These are phyloP conservation scores for Lasiosphaeria hispida DNA, from an alignment of 495 filamentous ascomycete genomes.

Conservation along the genomic window DNA sequence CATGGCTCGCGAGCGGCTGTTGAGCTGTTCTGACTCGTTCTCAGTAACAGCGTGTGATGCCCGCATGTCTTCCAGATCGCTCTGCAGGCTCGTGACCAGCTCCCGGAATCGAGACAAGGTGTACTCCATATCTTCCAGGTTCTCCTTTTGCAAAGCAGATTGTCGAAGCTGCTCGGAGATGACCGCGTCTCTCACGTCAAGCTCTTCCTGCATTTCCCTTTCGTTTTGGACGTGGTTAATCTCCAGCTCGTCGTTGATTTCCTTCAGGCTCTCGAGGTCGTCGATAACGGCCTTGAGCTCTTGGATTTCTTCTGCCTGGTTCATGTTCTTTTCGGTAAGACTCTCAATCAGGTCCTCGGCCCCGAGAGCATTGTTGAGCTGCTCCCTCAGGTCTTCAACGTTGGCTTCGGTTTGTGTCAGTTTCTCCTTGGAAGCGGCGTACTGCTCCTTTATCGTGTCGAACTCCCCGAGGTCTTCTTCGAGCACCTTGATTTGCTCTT, in stretches of 20 bases:
- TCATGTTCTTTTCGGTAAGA: slow-evolving; percentile 79
- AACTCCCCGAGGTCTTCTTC: slow-evolving; percentile 77
- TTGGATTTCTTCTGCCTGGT: slow-evolving; percentile 75
- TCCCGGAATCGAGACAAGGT: slow-evolving; percentile 84
- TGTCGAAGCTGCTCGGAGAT: slow-evolving; percentile 73
- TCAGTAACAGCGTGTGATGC: slow-evolving; percentile 90
- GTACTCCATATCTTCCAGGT: slow-evolving; percentile 84
- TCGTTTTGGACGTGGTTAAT: slow-evolving; percentile 88
- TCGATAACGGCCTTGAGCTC: slow-evolving; percentile 77
- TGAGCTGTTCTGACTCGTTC: slow-evolving; percentile 83
- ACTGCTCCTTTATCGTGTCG: slow-evolving; percentile 65
- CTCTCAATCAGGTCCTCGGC: slow-evolving; percentile 94
- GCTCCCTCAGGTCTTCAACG: slow-evolving; percentile 83
- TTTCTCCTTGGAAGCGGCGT: slow-evolving; percentile 66
- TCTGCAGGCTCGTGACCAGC: slow-evolving; percentile 80
- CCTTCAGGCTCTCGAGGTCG: slow-evolving; percentile 81
- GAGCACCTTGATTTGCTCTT: slow-evolving; percentile 70
- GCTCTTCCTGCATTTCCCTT: slow-evolving; percentile 90
- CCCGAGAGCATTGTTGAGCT: slow-evolving; percentile 81
- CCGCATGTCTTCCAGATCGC: slow-evolving; percentile 85
- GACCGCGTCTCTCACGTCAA: slow-evolving; percentile 75
- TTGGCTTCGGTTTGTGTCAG: slow-evolving; percentile 69
- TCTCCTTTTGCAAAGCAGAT: slow-evolving; percentile 64
- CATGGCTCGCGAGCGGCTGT: slow-evolving; percentile 82
- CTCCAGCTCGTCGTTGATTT: slow-evolving; percentile 91